Evolutionary conservation across 2,329 filamentous ascomycete genomes (phyloP).

Genomic region (Thelonectria rubi): DNA sequence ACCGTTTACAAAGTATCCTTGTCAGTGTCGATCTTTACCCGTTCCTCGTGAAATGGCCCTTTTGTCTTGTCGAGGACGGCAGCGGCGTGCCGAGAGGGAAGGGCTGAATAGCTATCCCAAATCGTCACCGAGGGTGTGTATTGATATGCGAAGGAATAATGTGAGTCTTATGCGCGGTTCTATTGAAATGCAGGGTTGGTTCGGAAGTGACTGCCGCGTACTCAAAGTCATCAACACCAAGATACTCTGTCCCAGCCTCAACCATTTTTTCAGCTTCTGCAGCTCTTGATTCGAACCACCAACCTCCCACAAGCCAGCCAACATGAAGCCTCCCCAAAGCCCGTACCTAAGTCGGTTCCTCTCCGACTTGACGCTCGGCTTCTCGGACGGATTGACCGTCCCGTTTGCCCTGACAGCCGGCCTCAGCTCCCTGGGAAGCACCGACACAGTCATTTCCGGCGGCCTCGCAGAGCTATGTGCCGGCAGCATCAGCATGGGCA

Average conservation of each 20-base stretch:
- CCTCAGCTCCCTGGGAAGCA: slow-evolving; percentile 67
- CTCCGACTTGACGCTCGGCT: slow-evolving; percentile 75
- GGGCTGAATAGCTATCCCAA: slow-evolving; percentile 24
- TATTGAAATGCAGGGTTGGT: background rate
- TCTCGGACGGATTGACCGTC: slow-evolving; percentile 78
- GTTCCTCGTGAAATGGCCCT: background rate
- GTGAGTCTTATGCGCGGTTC: slow-evolving; percentile 1
- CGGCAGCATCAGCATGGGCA: slow-evolving; percentile 77
- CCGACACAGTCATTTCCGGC: slow-evolving; percentile 71
- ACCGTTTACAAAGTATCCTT: background rate
- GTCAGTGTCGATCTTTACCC: background rate
- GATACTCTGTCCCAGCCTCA: background rate
- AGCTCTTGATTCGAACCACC: background rate
- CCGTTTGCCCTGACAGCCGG: slow-evolving; percentile 79
- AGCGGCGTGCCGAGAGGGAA: slow-evolving; percentile 17
- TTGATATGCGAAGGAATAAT: background rate
- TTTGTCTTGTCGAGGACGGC: background rate
- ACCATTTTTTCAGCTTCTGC: background rate
- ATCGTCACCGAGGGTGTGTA: slow-evolving; percentile 19
- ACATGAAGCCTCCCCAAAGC: slow-evolving; percentile 37
- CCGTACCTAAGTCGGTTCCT: slow-evolving; percentile 55
- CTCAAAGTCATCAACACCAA: too few species aligned
- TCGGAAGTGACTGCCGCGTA: slow-evolving; percentile 2
- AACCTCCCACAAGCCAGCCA: background rate
- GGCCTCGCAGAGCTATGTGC: slow-evolving; percentile 76